Evolutionary conservation across 352 stramenopile genomes (phyloP).

Genomic region (Phytophthora capsici): DNA sequence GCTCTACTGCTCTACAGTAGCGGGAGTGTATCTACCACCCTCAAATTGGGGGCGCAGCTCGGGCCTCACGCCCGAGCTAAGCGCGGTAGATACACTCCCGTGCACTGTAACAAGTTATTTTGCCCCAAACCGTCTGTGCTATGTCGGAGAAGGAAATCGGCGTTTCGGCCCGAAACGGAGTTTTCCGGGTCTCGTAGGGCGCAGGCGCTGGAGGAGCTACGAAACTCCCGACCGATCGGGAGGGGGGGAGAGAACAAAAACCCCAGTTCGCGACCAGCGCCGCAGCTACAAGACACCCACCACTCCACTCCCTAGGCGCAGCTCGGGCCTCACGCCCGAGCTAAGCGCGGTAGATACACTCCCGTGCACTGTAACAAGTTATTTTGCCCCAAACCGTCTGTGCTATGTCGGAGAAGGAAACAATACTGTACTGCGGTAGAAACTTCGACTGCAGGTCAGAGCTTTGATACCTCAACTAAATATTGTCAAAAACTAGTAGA

Average conservation of each 20-base stretch:
- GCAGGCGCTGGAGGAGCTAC: too few relatives aligned
- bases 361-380: background rate
- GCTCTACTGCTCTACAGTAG: background rate
- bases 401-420: background rate
- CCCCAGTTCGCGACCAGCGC: too few relatives aligned
- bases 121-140: background rate
- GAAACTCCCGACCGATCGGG: too few relatives aligned
- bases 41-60: background rate
- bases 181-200: too few relatives aligned
- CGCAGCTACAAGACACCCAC: too few relatives aligned
- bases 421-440: too few relatives aligned
- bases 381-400: background rate
- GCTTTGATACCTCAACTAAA: too few relatives aligned
- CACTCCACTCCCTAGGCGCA: too few relatives aligned
- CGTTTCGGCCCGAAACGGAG: too few relatives aligned
- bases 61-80: background rate
- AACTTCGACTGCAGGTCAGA: too few relatives aligned
- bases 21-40: background rate
- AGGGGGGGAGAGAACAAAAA: too few relatives aligned
- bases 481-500: too few relatives aligned
- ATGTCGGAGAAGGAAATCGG: background rate
- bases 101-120: background rate
- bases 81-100: background rate
- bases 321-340: background rate
- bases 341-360: conserved; percentile 1